Percentiles rank a stretch among this genome's conserved stretches.
These are phyloP conservation scores for Cladosporium sphaerospermum DNA, from an alignment of 2,329 filamentous ascomycete genomes.

Conservation along the genomic window DNA sequence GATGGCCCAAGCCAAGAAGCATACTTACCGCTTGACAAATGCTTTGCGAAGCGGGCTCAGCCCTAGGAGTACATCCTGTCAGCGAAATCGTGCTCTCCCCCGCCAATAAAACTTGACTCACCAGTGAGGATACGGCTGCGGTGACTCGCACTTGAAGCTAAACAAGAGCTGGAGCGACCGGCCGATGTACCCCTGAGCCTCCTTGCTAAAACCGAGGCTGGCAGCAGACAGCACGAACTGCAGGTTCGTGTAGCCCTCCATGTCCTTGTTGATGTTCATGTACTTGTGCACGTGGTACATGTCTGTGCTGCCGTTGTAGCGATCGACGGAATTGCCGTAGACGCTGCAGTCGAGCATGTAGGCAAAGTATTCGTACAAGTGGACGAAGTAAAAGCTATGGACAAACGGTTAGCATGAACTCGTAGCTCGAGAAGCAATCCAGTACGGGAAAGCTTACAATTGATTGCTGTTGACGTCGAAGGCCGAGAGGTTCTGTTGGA, in stretches of 20 bases:
- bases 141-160: background rate
- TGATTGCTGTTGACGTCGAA: slow-evolving; percentile 47
- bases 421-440: background rate
- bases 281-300: slow-evolving; percentile 46
- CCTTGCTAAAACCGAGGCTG: background rate
- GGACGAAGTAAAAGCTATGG: slow-evolving; percentile 50
- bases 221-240: background rate
- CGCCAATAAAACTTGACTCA: background rate
- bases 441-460: slow-evolving; percentile 39
- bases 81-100: background rate
- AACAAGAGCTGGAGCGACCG: background rate
- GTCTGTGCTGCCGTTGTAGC: slow-evolving; percentile 42
- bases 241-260: background rate
- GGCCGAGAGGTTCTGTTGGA: slow-evolving; percentile 51
- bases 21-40: too few species aligned
- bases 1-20: too few species aligned
- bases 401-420: background rate
- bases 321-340: slow-evolving; percentile 46
- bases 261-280: slow-evolving; percentile 36
- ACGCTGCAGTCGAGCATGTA: slow-evolving; percentile 50
- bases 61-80: background rate
- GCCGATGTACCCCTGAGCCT: background rate
- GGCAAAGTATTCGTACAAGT: slow-evolving; percentile 58
- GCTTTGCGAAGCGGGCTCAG: too few species aligned
- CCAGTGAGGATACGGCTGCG: background rate